Evolutionary conservation across 1,284 basidiomycete genomes (phyloP), one percentile per base, ranked within the genome.

Genomic region (Dichomitus squalens): DNA sequence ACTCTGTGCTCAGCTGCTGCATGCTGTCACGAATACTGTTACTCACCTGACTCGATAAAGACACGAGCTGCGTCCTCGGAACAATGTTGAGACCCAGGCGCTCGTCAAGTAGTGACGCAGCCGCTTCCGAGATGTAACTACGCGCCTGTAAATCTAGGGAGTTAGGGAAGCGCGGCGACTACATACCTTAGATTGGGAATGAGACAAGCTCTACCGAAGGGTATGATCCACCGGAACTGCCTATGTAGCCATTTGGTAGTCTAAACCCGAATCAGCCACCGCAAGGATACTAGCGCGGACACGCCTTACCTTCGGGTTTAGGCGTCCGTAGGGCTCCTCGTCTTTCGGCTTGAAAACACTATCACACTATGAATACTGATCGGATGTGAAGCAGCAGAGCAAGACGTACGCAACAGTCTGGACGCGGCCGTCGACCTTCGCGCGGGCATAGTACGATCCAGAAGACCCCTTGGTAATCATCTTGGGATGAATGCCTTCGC

Each of bases 301-400:
- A 33, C 23, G 0, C 36, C 64, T 41, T 50, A 84, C 88, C 80
- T 93, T 92, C 4, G 92, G 92, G 69, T 95, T 95, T 20, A 93
- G 76, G 34, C 86, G 79, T 29, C 90, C 90, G 66, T 93, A 93
- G 3, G 91, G 91, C 65, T 94, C 92, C 71, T 95, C 93, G 66
- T 95, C 93, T 69, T 94, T 93, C 1, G 93, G 93, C 70, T 95
- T 94, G 73, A 95, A 95, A 5, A 95, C 89, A 18, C 90, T 93
- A 60, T 12, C 47, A 52, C 35, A 64, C 54, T 38, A 47, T 57
- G 9, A 57, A 36, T 21, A 3, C 16, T 16, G 23, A 33, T 41
- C 43, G 11, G 20, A 36, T 23, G 14, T 21, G 33, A 31, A 41
- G 53, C 23, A 43, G 18, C 4, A 33, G 20, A 14, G 21, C 16